These are phyloP conservation scores for Fusarium guadeloupense DNA, from an alignment of 2,329 filamentous ascomycete genomes.

Conservation along the genomic window DNA sequence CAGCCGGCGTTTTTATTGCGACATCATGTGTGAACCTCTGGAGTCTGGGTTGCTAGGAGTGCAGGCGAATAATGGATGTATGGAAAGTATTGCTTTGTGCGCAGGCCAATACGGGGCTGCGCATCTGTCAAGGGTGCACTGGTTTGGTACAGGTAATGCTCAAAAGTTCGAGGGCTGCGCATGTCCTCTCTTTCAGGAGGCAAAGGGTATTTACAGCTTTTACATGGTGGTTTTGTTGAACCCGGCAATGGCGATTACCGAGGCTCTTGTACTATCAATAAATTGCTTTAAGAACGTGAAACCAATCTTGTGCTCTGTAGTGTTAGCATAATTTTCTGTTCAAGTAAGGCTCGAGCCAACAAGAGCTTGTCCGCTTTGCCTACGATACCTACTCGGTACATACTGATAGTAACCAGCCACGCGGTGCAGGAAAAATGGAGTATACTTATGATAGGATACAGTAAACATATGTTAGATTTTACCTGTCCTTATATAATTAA, in stretches of 20 bases:
- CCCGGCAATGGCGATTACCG: not conserved
- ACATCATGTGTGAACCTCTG: conserved; percentile 25
- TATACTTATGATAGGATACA: too few relatives aligned
- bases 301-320: not conserved
- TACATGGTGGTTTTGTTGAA: conserved; percentile 3
- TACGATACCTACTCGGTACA: not conserved
- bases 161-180: conserved; percentile 25
- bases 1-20: conserved; percentile 28
- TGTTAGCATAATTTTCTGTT: not conserved
- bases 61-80: conserved; percentile 26
- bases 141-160: conserved; percentile 18
- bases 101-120: conserved; percentile 16
- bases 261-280: conserved; percentile 4
- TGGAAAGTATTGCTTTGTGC: conserved; percentile 12
- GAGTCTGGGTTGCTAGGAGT: conserved; percentile 34
- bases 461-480: too few relatives aligned
- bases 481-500: too few relatives aligned
- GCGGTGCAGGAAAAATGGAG: too few relatives aligned
- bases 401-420: too few relatives aligned
- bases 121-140: conserved; percentile 32
- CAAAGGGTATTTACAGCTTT: not conserved
- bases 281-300: not conserved
- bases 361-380: not conserved
- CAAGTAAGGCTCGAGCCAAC: not conserved
- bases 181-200: conserved; percentile 8